Base-by-base conservation (phyloP, 2,329 filamentous ascomycete species). In the Aspergillus ochraceus region DNA sequence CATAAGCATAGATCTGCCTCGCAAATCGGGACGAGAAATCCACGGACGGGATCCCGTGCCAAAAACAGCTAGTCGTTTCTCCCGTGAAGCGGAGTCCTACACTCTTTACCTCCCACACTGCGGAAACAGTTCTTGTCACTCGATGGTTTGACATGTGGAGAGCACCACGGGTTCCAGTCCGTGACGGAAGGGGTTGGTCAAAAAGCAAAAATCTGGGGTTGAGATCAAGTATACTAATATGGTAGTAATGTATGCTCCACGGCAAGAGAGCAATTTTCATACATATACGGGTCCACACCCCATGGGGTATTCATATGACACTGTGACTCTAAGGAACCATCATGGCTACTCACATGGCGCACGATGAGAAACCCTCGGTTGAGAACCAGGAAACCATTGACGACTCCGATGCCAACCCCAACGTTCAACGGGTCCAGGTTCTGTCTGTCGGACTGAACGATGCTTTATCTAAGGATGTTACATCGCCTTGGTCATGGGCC, bases 401-500 rank as follows among this genome's bases (percentile, higher is more conserved):
- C 29, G 46, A 47, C n/a, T n/a, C 46, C 53, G 32, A 54, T n/a
- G n/a, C 26, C 19, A 49, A 24, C 36, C 49, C 53, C 9, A 45
- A 49, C 47, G 39, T 49, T 26, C 52, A 50, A 45, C 55, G 51
- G 17, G 19, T 52, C 32, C 55, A 63, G 50, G 49, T 60, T 19
- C 45, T 60, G 9, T 60, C 54, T 20, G 49, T 53, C 20, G 58
- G 57, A 17, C 49, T 59, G 30, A 60, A 56, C 49, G 49, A 60
- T 56, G 57, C 58, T 9, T 19, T 60, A 19, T 22, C 58, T 20
- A 56, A 49, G 42, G 58, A 60, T 29, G 49, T 54, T n/a, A 49
- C 56, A n/a, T 60, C 58, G 6, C 58, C 58, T 10, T 60, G 58
- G 58, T 60, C 53, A 11, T 53, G 53, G 52, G 42, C 49, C 2